Evolutionary conservation across 495 filamentous ascomycete genomes (phyloP), one percentile per base, ranked within the genome.

Genomic region (Staphylotrichum tortipilum): DNA sequence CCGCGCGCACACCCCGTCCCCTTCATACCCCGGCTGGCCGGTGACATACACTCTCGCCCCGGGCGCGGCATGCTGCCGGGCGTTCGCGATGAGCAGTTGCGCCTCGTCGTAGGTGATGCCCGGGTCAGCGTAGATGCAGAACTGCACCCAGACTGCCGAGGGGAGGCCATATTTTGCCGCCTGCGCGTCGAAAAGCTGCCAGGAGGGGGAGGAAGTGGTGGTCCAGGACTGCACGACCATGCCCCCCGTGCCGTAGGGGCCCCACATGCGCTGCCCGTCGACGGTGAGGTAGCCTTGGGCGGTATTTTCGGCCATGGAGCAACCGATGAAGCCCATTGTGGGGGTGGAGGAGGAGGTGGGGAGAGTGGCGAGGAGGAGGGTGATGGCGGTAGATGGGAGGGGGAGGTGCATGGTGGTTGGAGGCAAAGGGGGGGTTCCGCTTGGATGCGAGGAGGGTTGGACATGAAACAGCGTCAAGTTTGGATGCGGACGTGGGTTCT

Each of bases 301-400:
- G 10, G 61, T 55, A 29, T 64, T 64, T 51, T 64, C 61, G 41
- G 52, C 51, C 61, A 64, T 64, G 49, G 61, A 64, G 51, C 61
- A 64, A 40, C 61, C 58, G 34, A 64, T 59, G 50, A 64, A 64
- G 35, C 58, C 58, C 55, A 64, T 58, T 0, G 60, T 52, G 31
- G 5, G n/a, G 26, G n/a, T n/a, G n/a, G n/a, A n/a, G n/a, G n/a
- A n/a, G n/a, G n/a, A n/a, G n/a, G n/a, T n/a, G n/a, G n/a, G n/a
- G n/a, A n/a, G n/a, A n/a, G n/a, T n/a, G n/a, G n/a, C n/a, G n/a
- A n/a, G n/a, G n/a, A n/a, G n/a, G n/a, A n/a, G n/a, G n/a, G n/a
- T n/a, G n/a, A n/a, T n/a, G n/a, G n/a, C n/a, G n/a, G n/a, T n/a
- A n/a, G n/a, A n/a, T n/a, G n/a, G n/a, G n/a, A n/a, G n/a, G n/a